These are phyloP conservation scores for Rhododendron henanense DNA, from an alignment of 148 eudicot species.

Conservation along the genomic window DNA sequence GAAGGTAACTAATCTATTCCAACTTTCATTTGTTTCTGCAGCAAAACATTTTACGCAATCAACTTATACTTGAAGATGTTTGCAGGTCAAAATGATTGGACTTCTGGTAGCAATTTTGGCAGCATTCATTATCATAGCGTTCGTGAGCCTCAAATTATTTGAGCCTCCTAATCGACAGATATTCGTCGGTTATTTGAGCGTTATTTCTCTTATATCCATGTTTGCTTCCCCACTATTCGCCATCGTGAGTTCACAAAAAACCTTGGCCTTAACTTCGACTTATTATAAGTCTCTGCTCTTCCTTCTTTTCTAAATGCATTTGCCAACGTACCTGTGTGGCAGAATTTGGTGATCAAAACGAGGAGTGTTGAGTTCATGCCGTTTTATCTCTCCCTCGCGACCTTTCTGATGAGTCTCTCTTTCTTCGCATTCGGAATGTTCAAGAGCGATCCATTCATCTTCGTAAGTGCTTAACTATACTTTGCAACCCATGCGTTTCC, in stretches of 20 bases:
- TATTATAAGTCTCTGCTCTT: background rate
- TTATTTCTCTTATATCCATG: slow-evolving; percentile 47
- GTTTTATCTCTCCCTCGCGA: slow-evolving; percentile 46
- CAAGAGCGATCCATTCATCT: slow-evolving; percentile 33
- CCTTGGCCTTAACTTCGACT: background rate
- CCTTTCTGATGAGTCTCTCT: slow-evolving; percentile 43
- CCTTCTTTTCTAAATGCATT: background rate
- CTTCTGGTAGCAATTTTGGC: slow-evolving; percentile 31
- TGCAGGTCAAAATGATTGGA: slow-evolving; percentile 42
- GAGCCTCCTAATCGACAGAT: slow-evolving; percentile 33
- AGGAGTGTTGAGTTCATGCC: slow-evolving; percentile 53
- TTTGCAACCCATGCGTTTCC: background rate
- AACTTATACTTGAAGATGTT: background rate
- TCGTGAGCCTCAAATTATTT: slow-evolving; percentile 29
- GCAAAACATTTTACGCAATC: background rate
- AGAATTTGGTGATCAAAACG: slow-evolving; percentile 54
- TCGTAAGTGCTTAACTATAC: slow-evolving; percentile 23
- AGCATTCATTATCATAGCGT: slow-evolving; percentile 25
- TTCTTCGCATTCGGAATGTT: slow-evolving; percentile 35
- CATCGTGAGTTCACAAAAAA: slow-evolving; percentile 27
- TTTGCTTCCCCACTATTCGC: slow-evolving; percentile 54
- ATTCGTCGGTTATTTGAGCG: slow-evolving; percentile 39
- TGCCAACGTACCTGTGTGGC: background rate
- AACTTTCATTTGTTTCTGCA: background rate
- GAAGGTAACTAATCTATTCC: slow-evolving; percentile 22